Evolutionary conservation across 306 rosid species (phyloP).

Genomic region (Amphicarpaea edgeworthii): DNA sequence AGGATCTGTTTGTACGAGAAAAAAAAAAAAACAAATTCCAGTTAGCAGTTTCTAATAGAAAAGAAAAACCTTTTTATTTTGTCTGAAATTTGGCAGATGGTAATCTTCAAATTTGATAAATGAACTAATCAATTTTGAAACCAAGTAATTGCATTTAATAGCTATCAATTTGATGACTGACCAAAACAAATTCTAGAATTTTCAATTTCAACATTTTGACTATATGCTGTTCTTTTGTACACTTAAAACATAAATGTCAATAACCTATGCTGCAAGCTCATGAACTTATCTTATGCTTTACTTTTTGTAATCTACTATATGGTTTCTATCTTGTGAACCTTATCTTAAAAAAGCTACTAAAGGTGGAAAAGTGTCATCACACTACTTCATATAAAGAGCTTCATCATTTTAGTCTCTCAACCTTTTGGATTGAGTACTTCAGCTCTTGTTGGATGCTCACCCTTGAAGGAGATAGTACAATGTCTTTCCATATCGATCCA

Average conservation of each 20-base stretch:
- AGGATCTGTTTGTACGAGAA: constrained; percentile 3
- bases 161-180: not conserved
- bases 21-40: not conserved
- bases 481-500: constrained; percentile 95
- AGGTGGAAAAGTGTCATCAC: constrained; percentile 30
- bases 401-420: constrained; percentile 57
- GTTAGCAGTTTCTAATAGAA: not conserved
- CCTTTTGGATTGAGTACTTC: constrained; percentile 81
- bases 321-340: constrained; percentile 37
- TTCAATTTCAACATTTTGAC: constrained; percentile 27
- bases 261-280: constrained; percentile 39
- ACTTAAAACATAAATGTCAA: constrained; percentile 28
- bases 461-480: constrained; percentile 90
- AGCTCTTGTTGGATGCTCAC: constrained; percentile 83
- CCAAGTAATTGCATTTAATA: not conserved
- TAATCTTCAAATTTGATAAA: not conserved
- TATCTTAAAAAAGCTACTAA: constrained; percentile 36
- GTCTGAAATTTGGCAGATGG: not conserved
- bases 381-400: constrained; percentile 29
- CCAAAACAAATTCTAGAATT: constrained; percentile 3
- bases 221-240: constrained; percentile 40
- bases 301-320: not conserved
- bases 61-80: not conserved
- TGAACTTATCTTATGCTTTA: constrained; percentile 23
- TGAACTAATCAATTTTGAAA: not conserved